Evolutionary conservation across 2,329 filamentous ascomycete genomes (phyloP), one percentile per base, ranked within the genome.

Genomic region (Didymella glomerata): DNA sequence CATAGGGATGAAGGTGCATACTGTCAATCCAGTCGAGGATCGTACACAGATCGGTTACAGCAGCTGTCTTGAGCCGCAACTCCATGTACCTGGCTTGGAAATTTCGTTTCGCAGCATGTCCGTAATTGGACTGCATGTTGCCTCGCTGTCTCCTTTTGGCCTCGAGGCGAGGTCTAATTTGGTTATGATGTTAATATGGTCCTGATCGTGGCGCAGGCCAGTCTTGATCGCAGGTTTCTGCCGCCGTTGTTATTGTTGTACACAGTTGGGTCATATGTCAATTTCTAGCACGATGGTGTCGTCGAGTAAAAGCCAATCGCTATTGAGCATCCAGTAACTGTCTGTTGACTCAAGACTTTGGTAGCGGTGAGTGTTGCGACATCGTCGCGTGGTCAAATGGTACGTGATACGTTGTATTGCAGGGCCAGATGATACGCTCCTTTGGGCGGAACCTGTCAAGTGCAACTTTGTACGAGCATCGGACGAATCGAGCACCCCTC

Each of bases 311-410:
- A 47, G n/a, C 16, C 40, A 34, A 45, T 59, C 13, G 40, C 28
- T 47, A 32, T 40, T 44, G 16, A 42, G 22, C 32, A 41, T 30
- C 36, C 50, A 48, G 22, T 36, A 41, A 46, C n/a, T 30, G 4
- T 11, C n/a, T n/a, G 18, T 30, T 24, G 16, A 20, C 2, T 46
- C 10, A 40, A 30, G 18, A 11, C 20, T 10, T 20, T 51, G 40
- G 48, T 44, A 59, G 41, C 56, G 56, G 56, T 59, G 47, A 50
- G 50, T n/a, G 34, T 51, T 59, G 41, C 56, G 56, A 59, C 56
- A 36, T 54, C 11, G 30, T 25, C 44, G 50, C 47, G 38, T 51
- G 51, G 50, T 36, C 36, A 40, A 30, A 58, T 58, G 55, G 18
- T 53, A 58, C 55, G 48, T 46, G 55, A 25, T 53, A 58, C 55